Evolutionary conservation across 345 rosid species (phyloP).

Genomic region (Gynandropsis gynandra): DNA sequence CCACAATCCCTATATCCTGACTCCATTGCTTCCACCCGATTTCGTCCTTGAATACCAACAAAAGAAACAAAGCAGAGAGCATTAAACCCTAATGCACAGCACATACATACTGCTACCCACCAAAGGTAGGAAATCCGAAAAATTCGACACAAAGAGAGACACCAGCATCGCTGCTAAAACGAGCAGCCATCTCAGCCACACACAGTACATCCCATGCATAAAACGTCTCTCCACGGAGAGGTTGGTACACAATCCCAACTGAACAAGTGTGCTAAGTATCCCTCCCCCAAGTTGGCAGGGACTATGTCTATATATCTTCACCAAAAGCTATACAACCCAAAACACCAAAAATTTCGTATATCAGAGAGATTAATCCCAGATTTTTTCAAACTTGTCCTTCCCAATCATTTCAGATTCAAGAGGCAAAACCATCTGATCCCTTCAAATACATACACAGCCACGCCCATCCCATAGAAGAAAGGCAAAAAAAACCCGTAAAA

Average conservation of each 20-base stretch:
- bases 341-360: constrained; percentile 61
- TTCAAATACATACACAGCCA: constrained; percentile 69
- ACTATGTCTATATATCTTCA: constrained; percentile 59
- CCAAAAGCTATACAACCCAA: constrained; percentile 84
- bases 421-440: constrained; percentile 71
- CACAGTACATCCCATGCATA: constrained; percentile 48
- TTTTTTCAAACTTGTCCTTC: constrained; percentile 48
- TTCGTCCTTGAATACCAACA: constrained; percentile 75
- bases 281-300: constrained; percentile 68
- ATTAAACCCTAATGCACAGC: constrained; percentile 74
- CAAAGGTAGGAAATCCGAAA: constrained; percentile 75
- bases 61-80: constrained; percentile 70
- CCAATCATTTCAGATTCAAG: constrained; percentile 60
- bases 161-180: constrained; percentile 55
- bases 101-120: constrained; percentile 88
- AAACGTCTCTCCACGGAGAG: constrained; percentile 72
- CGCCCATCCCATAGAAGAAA: constrained; percentile 81
- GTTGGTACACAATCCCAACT: constrained; percentile 71
- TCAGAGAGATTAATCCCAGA: constrained; percentile 41
- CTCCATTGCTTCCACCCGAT: constrained; percentile 57
- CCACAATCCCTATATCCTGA: constrained; percentile 42
- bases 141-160: constrained; percentile 73
- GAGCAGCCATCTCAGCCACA: constrained; percentile 72
- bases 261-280: constrained; percentile 50
- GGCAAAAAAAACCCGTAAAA: too few relatives aligned